Conservation (phyloP, 805 yeast genomes). For the Lachancea quebecensis region DNA sequence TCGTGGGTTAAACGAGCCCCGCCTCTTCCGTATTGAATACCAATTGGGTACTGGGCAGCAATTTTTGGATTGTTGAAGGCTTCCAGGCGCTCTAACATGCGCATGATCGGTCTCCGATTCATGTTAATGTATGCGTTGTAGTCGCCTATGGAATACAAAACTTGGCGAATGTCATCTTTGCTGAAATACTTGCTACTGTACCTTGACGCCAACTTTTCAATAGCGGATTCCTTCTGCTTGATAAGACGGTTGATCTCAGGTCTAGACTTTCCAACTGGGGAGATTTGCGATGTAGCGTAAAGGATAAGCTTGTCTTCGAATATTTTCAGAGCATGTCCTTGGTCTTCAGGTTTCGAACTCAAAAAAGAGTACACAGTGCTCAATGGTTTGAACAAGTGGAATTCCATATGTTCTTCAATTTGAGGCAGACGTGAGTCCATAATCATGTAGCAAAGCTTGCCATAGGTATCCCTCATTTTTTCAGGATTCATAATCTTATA, state of each 20-base stretch:
- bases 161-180: constrained; percentile 62
- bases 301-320: constrained; percentile 53
- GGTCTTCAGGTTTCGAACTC: constrained; percentile 34
- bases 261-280: constrained; percentile 52
- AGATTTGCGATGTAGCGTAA: constrained; percentile 61
- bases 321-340: constrained; percentile 34
- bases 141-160: constrained; percentile 72
- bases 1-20: constrained; percentile 71
- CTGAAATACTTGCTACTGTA: constrained; percentile 39
- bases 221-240: constrained; percentile 59
- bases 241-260: constrained; percentile 50
- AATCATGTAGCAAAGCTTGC: constrained; percentile 74
- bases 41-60: constrained; percentile 41
- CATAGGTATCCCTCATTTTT: constrained; percentile 69
- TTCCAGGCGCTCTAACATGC: constrained; percentile 50
- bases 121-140: constrained; percentile 65
- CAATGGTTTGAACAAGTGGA: constrained; percentile 67
- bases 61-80: constrained; percentile 41
- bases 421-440: constrained; percentile 79
- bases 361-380: constrained; percentile 51
- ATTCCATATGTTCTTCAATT: constrained; percentile 62
- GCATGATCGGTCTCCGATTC: constrained; percentile 58
- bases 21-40: constrained; percentile 56
- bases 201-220: constrained; percentile 48
- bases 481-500: constrained; percentile 84